These are phyloP conservation scores for Camellia sinensis DNA, from an alignment of 148 eudicot genomes.

Conservation along the genomic window DNA sequence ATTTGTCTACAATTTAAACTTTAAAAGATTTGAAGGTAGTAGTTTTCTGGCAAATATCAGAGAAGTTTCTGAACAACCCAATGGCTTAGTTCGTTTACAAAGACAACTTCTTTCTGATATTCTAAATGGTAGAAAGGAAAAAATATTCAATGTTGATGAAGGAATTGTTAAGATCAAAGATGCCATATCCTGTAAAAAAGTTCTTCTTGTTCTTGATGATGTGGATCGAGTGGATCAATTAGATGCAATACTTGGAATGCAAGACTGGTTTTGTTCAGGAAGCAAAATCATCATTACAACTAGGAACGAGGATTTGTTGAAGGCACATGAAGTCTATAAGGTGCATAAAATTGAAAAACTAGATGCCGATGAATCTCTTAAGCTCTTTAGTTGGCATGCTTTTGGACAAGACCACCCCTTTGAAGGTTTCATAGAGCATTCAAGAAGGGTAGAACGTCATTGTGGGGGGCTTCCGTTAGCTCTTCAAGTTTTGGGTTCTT, in stretches of 20 bases:
- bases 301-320: neutral
- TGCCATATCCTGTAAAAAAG: neutral
- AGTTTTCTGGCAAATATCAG: neutral
- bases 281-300: neutral
- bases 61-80: too few species aligned
- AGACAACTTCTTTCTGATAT: neutral
- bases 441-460: too few species aligned
- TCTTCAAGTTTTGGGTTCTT: neutral
- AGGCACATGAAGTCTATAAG: neutral
- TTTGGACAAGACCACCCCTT: too few species aligned
- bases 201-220: neutral
- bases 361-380: neutral
- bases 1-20: neutral
- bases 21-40: neutral
- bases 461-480: neutral
- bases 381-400: too few species aligned
- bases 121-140: neutral
- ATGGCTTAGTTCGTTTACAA: neutral
- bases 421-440: too few species aligned
- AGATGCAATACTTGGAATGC: neutral
- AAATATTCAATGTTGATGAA: neutral
- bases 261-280: neutral
- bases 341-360: neutral
- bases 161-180: neutral
- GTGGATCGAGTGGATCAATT: neutral